A percentile compares a stretch with the other conserved stretches of the same genome.
These are phyloP conservation scores for Auricularia cornea DNA, from an alignment of 768 basidiomycete species.

Conservation along the genomic window DNA sequence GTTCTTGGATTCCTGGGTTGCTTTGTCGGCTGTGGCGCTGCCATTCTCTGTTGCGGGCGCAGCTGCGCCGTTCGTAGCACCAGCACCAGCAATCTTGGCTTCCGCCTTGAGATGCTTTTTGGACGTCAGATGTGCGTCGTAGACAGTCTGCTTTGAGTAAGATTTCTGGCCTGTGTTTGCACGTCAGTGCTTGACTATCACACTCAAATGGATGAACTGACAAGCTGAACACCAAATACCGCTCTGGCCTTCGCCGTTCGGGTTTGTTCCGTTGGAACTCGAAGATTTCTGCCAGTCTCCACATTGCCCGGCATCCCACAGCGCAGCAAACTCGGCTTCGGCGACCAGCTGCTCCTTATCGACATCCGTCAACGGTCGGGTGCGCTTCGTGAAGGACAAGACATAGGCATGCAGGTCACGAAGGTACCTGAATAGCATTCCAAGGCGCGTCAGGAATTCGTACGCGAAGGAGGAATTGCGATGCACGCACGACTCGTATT, in stretches of 20 bases:
- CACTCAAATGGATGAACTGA: constrained; percentile 34
- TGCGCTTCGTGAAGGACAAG: constrained; percentile 75
- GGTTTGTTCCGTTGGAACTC: constrained; percentile 28
- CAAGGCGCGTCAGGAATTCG: neutral
- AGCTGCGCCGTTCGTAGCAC: constrained; percentile 49
- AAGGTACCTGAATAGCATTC: constrained; percentile 57
- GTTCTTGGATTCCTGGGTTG: constrained; percentile 36
- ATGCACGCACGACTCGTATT: constrained; percentile 66
- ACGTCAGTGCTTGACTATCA: neutral
- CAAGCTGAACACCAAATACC: constrained; percentile 94
- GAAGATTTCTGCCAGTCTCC: constrained; percentile 59
- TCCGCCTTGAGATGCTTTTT: constrained; percentile 93
- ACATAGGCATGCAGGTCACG: constrained; percentile 75
- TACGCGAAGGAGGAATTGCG: neutral
- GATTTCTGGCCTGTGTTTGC: constrained; percentile 70
- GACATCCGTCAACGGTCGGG: constrained; percentile 74
- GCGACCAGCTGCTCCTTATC: constrained; percentile 57
- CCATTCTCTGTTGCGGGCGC: constrained; percentile 8
- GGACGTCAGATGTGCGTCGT: constrained; percentile 89
- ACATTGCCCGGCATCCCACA: constrained; percentile 74
- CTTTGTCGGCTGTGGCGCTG: constrained; percentile 19
- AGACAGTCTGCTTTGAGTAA: constrained; percentile 96
- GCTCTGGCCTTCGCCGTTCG: constrained; percentile 38
- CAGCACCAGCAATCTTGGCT: constrained; percentile 46
- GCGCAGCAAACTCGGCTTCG: constrained; percentile 60